Evolutionary conservation across 2,329 filamentous ascomycete genomes (phyloP).

Genomic region (Fusarium agapanthi): DNA sequence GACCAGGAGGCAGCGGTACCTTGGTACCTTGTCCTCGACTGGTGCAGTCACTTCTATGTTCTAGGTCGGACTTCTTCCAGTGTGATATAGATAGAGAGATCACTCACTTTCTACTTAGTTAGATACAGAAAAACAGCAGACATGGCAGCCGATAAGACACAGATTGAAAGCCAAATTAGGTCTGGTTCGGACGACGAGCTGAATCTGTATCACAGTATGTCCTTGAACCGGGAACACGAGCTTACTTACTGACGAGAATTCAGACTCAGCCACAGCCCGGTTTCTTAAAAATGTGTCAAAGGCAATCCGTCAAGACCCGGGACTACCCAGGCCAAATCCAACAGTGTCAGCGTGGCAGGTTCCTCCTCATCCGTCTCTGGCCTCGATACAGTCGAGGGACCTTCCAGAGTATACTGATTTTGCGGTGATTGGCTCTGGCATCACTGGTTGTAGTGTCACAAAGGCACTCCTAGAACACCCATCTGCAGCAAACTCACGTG

Average conservation of each 20-base stretch:
- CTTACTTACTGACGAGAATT: background rate
- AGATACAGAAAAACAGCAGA: background rate
- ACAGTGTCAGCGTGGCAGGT: conserved; percentile 42
- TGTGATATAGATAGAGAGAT: background rate
- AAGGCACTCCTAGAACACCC: conserved; percentile 37
- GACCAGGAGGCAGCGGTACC: background rate
- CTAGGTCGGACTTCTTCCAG: background rate
- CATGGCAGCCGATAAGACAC: background rate
- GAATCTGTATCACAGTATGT: background rate
- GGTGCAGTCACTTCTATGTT: background rate
- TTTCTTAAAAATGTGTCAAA: background rate
- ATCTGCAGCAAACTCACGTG: background rate
- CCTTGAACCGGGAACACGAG: no score
- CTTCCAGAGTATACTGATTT: conserved; percentile 36
- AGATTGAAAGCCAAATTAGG: background rate
- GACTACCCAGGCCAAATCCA: conserved; percentile 36
- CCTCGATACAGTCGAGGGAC: conserved; percentile 30
- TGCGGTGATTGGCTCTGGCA: conserved; percentile 44
- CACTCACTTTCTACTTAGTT: background rate
- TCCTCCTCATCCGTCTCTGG: conserved; percentile 35
- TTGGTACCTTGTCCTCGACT: background rate
- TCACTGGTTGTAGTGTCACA: conserved; percentile 43
- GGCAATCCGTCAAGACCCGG: conserved; percentile 26
- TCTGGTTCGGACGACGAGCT: background rate
- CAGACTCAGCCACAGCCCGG: background rate